Evolutionary conservation across 31 red algal genomes (phyloP), one percentile per base, ranked within the genome.

Genomic region (Odonthalia washingtoniensis): DNA sequence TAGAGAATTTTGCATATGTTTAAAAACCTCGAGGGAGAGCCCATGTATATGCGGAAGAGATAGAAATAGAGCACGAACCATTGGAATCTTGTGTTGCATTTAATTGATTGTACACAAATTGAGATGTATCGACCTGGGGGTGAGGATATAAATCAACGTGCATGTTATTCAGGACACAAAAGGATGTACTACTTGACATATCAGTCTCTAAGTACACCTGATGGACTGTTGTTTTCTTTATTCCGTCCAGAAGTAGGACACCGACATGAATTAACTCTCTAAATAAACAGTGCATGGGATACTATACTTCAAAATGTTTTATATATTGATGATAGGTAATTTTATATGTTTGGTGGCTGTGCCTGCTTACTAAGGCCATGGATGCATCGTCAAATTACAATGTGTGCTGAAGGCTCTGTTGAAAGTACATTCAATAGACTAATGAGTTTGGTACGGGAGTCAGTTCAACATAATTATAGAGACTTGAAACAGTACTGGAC

Each of bases 81-180:
- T 28, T 61, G 4, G 14, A 80, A 5, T 33, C 52, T 26, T 61
- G 0, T 24, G 12, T 52, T 0, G 42, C 0, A 21, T 52, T 52
- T 61, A n/a, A 80, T 80, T 27, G 76, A 80, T 46, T 80, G 76
- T 28, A 80, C 76, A 4, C 0, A 62, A 61, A 61, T 64, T 9
- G 30, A 14, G 26, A 80, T 80, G 5, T 61, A 36, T 61, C n/a
- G 76, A 9, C 45, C 76, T 34, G 40, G 5, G 5, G 1, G 76
- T 12, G 27, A 14, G 5, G 43, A 27, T 14, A n/a, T n/a, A n/a
- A n/a, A n/a, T n/a, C n/a, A n/a, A n/a, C n/a, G n/a, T n/a, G n/a
- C n/a, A n/a, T n/a, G n/a, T n/a, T n/a, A n/a, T n/a, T n/a, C n/a
- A n/a, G n/a, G n/a, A n/a, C n/a, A n/a, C n/a, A n/a, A n/a, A n/a